Conservation (phyloP, 768 basidiomycete genomes). For the Suillus lakei region DNA sequence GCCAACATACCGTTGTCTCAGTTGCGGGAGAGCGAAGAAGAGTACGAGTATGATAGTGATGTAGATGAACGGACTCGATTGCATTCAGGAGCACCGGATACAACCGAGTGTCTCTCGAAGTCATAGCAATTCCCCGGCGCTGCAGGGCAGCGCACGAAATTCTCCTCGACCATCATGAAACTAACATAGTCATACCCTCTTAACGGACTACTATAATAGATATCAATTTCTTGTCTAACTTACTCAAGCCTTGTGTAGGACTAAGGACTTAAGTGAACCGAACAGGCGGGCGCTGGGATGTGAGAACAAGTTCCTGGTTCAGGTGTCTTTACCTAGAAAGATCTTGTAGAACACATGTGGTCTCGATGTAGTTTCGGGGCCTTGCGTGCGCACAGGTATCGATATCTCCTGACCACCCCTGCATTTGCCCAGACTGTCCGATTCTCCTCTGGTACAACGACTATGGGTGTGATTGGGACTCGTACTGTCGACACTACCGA, state of each 20-base stretch:
- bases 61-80: slow-evolving; percentile 48
- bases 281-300: slow-evolving; percentile 22
- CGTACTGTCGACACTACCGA: slow-evolving; percentile 64
- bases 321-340: neutral
- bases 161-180: slow-evolving; percentile 25
- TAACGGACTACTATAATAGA: slow-evolving; percentile 34
- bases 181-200: slow-evolving; percentile 19
- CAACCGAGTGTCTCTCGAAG: slow-evolving; percentile 50
- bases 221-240: slow-evolving; percentile 7
- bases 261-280: neutral
- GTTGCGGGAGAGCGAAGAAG: slow-evolving; percentile 71
- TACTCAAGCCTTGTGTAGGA: neutral
- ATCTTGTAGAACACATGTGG: slow-evolving; percentile 28
- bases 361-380: slow-evolving; percentile 11
- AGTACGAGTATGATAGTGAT: slow-evolving; percentile 49
- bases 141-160: slow-evolving; percentile 32
- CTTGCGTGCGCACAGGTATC: slow-evolving; percentile 24
- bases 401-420: slow-evolving; percentile 24
- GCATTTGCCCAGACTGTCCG: slow-evolving; percentile 5
- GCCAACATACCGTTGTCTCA: slow-evolving; percentile 61
- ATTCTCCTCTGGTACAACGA: slow-evolving; percentile 20
- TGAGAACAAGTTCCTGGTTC: slow-evolving; percentile 10
- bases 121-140: slow-evolving; percentile 56
- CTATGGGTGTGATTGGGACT: slow-evolving; percentile 43
- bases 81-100: slow-evolving; percentile 31